Base-by-base conservation (phyloP, 495 filamentous ascomycete species). In the Aspergillus funiculosus region DNA sequence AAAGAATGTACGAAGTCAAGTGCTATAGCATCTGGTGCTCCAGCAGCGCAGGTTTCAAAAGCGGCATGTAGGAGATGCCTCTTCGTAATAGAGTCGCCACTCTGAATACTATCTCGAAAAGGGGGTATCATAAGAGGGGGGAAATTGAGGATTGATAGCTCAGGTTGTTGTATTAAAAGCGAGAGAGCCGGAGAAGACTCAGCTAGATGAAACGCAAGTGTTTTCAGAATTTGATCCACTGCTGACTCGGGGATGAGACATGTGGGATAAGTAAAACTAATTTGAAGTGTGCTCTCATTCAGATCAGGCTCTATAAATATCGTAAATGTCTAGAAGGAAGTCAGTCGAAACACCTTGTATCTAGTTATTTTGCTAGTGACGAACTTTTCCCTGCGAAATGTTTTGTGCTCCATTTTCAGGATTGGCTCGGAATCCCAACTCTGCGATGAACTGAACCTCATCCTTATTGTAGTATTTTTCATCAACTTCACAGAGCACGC, bases 1-100 rank as follows among this genome's bases (percentile, higher is more conserved):
- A 60, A 34, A 5, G 57, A 57, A 39, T 60, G 53, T 17, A 60
- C 41, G 31, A 60, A 60, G 17, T 60, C 57, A n/a, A 60, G 50
- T 15, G 57, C 57, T 8, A 60, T 49, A 1, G 46, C 43, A 50
- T 49, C 39, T 41, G 57, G 57, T 25, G 50, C 57, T 28, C 31
- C 39, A 6, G 40, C 51, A 37, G 49, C 57, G 49, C 57, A 60
- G 48, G 46, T 46, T 49, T 60, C 54, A 15, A 60, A 60, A 34
- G 51, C 46, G 25, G 45, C 29, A 42, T 60, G 57, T 32, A 60
- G 39, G 41, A 60, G 57, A 22, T 24, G 49, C n/a, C 39, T 17
- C 35, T 38, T 18, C 6, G 48, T 38, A 24, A 15, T 44, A n/a
- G n/a, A n/a, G n/a, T n/a, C n/a, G 13, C 17, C 27, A 11, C 22